Base-by-base conservation (phyloP, 2,329 filamentous ascomycete genomes). In the Fusarium nematophilum region DNA sequence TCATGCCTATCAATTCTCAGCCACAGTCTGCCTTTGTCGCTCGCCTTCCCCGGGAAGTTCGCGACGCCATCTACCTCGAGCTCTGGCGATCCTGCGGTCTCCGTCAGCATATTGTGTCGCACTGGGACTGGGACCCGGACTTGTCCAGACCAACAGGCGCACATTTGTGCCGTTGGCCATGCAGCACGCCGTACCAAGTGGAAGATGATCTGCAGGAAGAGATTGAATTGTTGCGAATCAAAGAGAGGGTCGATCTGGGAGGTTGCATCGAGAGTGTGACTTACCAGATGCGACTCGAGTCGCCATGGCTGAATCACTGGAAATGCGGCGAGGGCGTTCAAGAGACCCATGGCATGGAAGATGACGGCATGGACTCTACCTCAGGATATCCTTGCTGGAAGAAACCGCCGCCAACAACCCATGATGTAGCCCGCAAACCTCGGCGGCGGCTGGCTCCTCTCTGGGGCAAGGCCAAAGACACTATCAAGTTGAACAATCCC, bases 121-220 rank as follows among this genome's bases (percentile, higher is more conserved):
- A 63, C 39, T 21, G 21, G 17, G 36, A 38, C 26, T 21, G 21
- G 6, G 14, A 21, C 18, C 27, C 9, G 11, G 46, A 25, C 27
- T 18, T 26, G 21, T 21, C 21, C 21, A 21, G 21, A 23, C 5
- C 13, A 26, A 46, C 30, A 23, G 43, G 43, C 8, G 33, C 33
- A 13, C 53, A 61, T 18, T 55, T 55, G 23, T 61, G 57, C 13
- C 53, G 42, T 4, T 63, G 57, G 57, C 21, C 49, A 25, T 63
- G 57, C 18, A 58, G 42, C 1, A 55, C 45, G n/a, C 25, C 48
- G 8, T 61, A 26, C 3, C 7, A 51, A 14, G 49, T 55, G 30
- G 15, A 34, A 17, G 50, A 52, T 23, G 14, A 45, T 11, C 33
- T 46, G n/a, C 40, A 46, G 26, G 34, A 38, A 9, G 33, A 53